A percentile compares a stretch with the other conserved stretches of the same genome.
phyloP scores from a whole-genome alignment of 2,329 filamentous ascomycete species.

The Colletotrichum tamarilloi region DNA sequence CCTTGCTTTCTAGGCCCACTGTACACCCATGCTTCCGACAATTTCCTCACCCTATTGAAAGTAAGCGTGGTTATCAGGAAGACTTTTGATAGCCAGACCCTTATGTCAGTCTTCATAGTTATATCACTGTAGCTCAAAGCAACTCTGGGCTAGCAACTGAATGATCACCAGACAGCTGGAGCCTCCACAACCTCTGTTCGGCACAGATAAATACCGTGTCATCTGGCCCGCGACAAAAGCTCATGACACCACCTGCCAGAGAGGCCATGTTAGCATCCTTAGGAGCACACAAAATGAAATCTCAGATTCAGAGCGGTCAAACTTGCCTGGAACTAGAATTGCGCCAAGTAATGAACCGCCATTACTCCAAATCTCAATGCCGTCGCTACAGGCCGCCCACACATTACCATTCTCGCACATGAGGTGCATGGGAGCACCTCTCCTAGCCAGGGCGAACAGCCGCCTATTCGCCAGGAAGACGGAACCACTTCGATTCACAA shows the following conservation, averaged over 20 bases:
- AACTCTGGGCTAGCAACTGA: neutral
- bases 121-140: neutral
- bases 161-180: conserved; percentile 43
- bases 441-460: conserved; percentile 61
- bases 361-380: conserved; percentile 60
- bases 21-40: no score
- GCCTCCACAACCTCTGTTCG: conserved; percentile 56
- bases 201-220: conserved; percentile 60
- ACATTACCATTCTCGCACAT: conserved; percentile 58
- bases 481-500: conserved; percentile 48
- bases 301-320: neutral
- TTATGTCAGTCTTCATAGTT: no score
- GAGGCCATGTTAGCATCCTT: neutral
- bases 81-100: no score
- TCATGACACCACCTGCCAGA: conserved; percentile 52
- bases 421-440: conserved; percentile 56
- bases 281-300: neutral
- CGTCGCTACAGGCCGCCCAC: conserved; percentile 59
- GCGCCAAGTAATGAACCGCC: conserved; percentile 57
- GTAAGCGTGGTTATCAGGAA: no score
- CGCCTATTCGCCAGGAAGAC: conserved; percentile 60
- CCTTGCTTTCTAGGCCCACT: no score
- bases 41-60: no score
- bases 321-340: conserved; percentile 49
- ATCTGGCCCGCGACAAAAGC: conserved; percentile 55